A percentile compares a stretch with the other conserved stretches of the same genome.
These are phyloP conservation scores for Colletotrichum magnum DNA, from an alignment of 2,329 filamentous ascomycete genomes.

Conservation along the genomic window DNA sequence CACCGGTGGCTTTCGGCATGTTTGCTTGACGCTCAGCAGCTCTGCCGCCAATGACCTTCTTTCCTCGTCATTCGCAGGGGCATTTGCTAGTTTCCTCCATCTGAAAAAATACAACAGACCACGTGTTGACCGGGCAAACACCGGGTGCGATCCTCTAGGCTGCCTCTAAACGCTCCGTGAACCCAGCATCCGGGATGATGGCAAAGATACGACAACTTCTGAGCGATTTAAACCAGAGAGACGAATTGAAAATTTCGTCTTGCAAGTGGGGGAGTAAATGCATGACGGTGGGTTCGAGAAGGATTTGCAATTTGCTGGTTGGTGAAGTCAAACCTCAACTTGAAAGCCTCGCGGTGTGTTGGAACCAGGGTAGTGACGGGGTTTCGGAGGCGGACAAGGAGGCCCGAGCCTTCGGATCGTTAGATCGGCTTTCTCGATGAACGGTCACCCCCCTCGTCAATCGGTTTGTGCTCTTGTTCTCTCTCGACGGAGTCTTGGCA, in stretches of 20 bases:
- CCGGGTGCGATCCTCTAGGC: background rate
- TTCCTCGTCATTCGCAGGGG: background rate
- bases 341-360: background rate
- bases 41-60: background rate
- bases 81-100: background rate
- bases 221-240: background rate
- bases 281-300: background rate
- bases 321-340: background rate
- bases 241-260: conserved; percentile 3
- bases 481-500: background rate
- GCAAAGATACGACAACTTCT: background rate
- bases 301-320: conserved; percentile 3
- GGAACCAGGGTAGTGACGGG: conserved; percentile 2
- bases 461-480: background rate
- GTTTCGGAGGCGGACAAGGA: conserved; percentile 5
- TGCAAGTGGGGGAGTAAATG: background rate
- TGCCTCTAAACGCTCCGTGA: background rate
- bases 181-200: background rate
- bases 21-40: background rate
- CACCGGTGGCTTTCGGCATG: background rate
- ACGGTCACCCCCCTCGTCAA: background rate
- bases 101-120: background rate
- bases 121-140: background rate
- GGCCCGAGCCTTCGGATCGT: conserved; percentile 14
- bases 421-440: conserved; percentile 2